These are phyloP conservation scores for Benincasa hispida DNA, from an alignment of 306 rosid species.

Conservation along the genomic window DNA sequence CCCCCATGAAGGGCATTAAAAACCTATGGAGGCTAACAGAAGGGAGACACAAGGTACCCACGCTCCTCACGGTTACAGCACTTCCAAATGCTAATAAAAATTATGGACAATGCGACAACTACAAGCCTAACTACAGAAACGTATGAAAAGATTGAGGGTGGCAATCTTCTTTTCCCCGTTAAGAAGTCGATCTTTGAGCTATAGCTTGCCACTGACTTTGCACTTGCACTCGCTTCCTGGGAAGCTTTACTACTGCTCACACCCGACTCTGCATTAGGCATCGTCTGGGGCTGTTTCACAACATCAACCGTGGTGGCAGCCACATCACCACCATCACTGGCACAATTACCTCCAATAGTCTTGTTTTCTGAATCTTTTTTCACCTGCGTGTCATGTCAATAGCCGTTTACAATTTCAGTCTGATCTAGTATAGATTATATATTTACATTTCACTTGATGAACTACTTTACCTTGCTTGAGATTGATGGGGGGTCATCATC, in stretches of 20 bases:
- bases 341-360: conserved; percentile 6
- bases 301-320: not conserved
- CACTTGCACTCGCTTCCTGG: conserved; percentile 9
- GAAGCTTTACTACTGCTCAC: conserved; percentile 15
- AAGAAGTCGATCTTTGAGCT: conserved; percentile 10
- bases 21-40: conserved; percentile 13
- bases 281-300: not conserved
- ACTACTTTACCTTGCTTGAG: conserved; percentile 31
- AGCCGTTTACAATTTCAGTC: conserved; percentile 3
- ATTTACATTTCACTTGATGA: conserved; percentile 7
- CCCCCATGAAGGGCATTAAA: not conserved
- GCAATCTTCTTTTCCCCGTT: conserved; percentile 18
- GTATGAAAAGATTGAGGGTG: conserved; percentile 22
- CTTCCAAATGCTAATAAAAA: conserved; percentile 44
- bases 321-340: not conserved
- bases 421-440: conserved; percentile 1
- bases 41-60: not conserved
- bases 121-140: conserved; percentile 27
- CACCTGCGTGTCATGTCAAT: conserved; percentile 37
- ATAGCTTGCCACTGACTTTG: not conserved
- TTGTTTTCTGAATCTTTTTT: conserved; percentile 20
- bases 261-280: not conserved
- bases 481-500: conserved; percentile 30
- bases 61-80: conserved; percentile 17
- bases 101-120: conserved; percentile 26